Evolutionary conservation across 306 rosid genomes (phyloP), one percentile per base, ranked within the genome.

Genomic region (Abrus pulchellus): DNA sequence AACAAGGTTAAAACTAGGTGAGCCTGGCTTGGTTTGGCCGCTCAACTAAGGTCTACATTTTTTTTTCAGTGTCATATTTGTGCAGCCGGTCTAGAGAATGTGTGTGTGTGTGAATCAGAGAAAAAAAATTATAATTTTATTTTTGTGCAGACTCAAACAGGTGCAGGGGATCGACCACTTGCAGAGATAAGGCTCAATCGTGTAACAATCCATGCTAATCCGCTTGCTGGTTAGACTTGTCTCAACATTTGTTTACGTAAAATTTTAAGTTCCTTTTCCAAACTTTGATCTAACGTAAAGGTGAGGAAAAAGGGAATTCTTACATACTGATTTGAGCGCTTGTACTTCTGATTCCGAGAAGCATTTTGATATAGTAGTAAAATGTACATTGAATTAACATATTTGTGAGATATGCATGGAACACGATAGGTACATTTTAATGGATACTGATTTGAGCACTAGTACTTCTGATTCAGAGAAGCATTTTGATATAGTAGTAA

Each of bases 111-210:
- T 41, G 12, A 11, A 44, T 77, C 9, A 9, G 1, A 53, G 9
- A 7, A 64, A 52, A 5, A 2, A 57, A 48, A 55, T 36, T 52
- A 34, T 44, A 28, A 14, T 48, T 48, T 11, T 64, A 0, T 74
- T 33, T 48, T 79, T 63, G 5, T 93, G 92, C 97, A 95, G 99
- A 93, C 98, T 78, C 99, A 38, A 87, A 93, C 88, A 11, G 97
- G 98, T 57, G 82, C 90, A 8, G 95, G 91, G n/a, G 98, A 94
- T 67, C 95, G 97, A 52, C 98, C 98, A 27, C 98, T 94, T 41
- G 98, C 94, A 0, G 98, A 94, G 91, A 94, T 94, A 81, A 86
- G 97, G 84, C 98, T 94, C 76, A 94, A 94, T 79, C 97, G 94
- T 6, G 94, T 94, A 47, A 94, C 97, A 13, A 85, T 94, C 30